phyloP scores from a whole-genome alignment of 163 green algal genomes.

The Scenedesmus sp. region DNA sequence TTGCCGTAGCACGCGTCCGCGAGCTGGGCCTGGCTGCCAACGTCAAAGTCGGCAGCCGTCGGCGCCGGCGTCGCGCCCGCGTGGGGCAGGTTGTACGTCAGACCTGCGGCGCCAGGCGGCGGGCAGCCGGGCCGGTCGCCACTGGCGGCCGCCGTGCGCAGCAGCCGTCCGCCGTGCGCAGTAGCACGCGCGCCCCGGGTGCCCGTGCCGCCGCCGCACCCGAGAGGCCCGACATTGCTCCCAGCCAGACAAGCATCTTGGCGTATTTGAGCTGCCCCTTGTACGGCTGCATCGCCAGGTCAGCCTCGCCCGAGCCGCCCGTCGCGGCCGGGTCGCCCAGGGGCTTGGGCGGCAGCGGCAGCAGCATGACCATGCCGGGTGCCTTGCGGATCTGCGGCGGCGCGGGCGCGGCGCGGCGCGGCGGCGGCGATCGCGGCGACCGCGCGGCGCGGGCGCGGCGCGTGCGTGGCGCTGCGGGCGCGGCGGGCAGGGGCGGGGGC shows the following conservation, averaged over 20 bases:
- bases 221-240: constrained; percentile 13
- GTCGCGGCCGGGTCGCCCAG: too few species aligned
- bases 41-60: constrained; percentile 9
- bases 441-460: too few species aligned
- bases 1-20: constrained; percentile 20
- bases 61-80: background rate
- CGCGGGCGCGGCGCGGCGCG: too few species aligned
- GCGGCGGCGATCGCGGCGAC: too few species aligned
- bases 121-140: too few species aligned
- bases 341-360: constrained; percentile 20
- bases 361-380: constrained; percentile 25
- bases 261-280: constrained; percentile 33
- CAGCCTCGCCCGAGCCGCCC: too few species aligned
- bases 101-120: constrained; percentile 4
- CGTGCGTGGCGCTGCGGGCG: too few species aligned
- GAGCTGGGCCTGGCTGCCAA: constrained; percentile 25
- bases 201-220: background rate
- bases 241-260: constrained; percentile 32
- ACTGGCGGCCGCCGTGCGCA: too few species aligned
- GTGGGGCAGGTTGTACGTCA: constrained; percentile 3
- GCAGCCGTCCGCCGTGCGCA: too few species aligned
- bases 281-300: constrained; percentile 42
- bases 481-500: too few species aligned
- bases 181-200: too few species aligned
- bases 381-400: constrained; percentile 34